Conservation (phyloP, 192 early-diverging fungal genomes). For the Backusella parvicylindrica region DNA sequence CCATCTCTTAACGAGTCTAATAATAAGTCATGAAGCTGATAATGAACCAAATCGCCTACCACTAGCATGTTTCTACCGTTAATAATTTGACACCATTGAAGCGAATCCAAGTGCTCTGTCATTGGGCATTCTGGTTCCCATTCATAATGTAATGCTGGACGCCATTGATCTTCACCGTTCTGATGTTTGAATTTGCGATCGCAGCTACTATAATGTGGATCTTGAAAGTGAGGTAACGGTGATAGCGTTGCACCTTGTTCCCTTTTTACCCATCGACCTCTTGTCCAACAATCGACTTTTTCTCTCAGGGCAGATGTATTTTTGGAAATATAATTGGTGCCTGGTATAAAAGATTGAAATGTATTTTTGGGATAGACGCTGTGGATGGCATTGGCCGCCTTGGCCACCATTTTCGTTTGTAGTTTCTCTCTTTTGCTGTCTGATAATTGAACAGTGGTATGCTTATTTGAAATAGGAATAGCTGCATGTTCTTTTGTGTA, state of each 20-base stretch:
- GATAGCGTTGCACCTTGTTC: background rate
- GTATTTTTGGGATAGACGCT: background rate
- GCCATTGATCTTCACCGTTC: background rate
- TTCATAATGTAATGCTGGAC: constrained; percentile 17
- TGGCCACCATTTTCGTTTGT: background rate
- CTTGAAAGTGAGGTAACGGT: constrained; percentile 29
- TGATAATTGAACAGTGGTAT: background rate
- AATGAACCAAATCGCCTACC: constrained; percentile 46
- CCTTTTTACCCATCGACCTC: constrained; percentile 18
- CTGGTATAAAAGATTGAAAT: background rate
- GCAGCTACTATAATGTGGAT: constrained; percentile 22
- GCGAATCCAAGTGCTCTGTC: background rate
- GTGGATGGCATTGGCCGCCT: background rate
- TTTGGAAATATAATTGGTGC: background rate
- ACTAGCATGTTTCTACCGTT: constrained; percentile 41
- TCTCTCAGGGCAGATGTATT: background rate
- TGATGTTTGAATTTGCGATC: constrained; percentile 12
- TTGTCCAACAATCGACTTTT: constrained; percentile 26
- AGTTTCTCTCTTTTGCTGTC: background rate
- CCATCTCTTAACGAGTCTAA: constrained; percentile 50
- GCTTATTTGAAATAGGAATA: background rate
- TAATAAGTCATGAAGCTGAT: constrained; percentile 51
- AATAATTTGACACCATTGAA: constrained; percentile 36
- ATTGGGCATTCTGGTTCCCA: constrained; percentile 20
- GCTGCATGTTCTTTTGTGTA: background rate